Base-by-base conservation (phyloP, 2,329 filamentous ascomycete species). In the Periconia macrospinosa region DNA sequence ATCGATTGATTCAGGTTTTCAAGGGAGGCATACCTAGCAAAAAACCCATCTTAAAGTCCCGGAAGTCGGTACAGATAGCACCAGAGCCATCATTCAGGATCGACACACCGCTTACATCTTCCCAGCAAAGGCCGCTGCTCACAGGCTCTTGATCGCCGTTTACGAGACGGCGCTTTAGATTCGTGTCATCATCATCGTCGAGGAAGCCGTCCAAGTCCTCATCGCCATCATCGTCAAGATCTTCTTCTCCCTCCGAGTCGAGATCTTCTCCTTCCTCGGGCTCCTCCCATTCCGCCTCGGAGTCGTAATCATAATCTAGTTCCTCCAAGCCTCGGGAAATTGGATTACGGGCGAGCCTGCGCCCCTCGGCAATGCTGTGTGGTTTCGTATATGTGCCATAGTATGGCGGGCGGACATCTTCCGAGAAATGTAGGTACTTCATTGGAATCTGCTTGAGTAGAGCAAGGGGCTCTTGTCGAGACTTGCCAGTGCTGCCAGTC, bases 191-290 rank as follows among this genome's bases (percentile, higher is more conserved):
- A 49, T 95, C 90, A 6, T 90, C 90, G 62, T 96, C 92, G 1
- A 97, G 79, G 67, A 97, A 97, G 17, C 86, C 92, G 3, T 91
- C 90, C 86, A 96, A 89, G 55, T 95, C 92, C 57, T 90, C 89
- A 15, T 90, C 89, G n/a, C 86, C 88, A 11, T 90, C 81, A 47
- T 89, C 86, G 23, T 88, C 88, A 10, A 87, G 84, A 47, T 85
- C 82, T 6, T 88, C 86, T 52, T 88, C 86, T 30, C 83, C 84
- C 54, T 88, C 86, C 2, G 83, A 84, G 46, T 82, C 76, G 2
- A 88, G 73, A 53, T 90, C 86, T 62, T 89, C 87, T 35, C 84
- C 84, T 53, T 92, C 78, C 82, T 92, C 76, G 33, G 89, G 86
- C 67, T 92, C 88, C 66, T 88, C 80, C 90, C 90, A 95, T 83